Percentiles rank a stretch among this genome's conserved stretches.
Evolutionary conservation across 306 rosid genomes (phyloP).

Genomic region (Cucumis cinereus): DNA sequence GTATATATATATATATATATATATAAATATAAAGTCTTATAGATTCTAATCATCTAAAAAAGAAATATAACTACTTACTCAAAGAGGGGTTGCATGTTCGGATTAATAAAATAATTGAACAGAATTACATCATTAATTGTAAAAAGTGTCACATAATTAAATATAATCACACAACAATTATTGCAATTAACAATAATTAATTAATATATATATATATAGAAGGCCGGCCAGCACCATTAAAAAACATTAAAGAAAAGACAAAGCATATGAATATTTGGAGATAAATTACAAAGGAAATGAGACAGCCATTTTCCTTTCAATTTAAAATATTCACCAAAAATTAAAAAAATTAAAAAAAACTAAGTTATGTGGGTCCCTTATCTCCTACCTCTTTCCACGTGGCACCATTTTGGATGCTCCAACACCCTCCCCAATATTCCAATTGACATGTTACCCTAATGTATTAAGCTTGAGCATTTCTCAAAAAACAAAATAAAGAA

Average conservation of each 20-base stretch:
- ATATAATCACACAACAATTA: neutral
- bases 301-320: constrained; percentile 3
- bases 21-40: neutral
- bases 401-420: neutral
- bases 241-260: neutral
- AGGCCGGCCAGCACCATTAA: constrained; percentile 7
- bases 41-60: neutral
- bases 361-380: neutral
- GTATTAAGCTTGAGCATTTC: neutral
- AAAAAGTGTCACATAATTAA: neutral
- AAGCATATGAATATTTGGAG: constrained; percentile 1
- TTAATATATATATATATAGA: neutral
- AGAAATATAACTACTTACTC: neutral
- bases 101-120: neutral
- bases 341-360: too few relatives aligned
- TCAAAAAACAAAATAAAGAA: too few relatives aligned
- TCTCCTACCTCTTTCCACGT: neutral
- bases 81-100: neutral
- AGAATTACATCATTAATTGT: neutral
- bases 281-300: neutral
- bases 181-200: neutral
- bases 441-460: neutral
- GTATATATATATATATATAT: too few relatives aligned
- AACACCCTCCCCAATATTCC: neutral
- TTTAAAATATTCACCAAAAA: neutral